Evolutionary conservation across 2,329 filamentous ascomycete species (phyloP), one percentile per base, ranked within the genome.

Genomic region (Epichloe bromicola): DNA sequence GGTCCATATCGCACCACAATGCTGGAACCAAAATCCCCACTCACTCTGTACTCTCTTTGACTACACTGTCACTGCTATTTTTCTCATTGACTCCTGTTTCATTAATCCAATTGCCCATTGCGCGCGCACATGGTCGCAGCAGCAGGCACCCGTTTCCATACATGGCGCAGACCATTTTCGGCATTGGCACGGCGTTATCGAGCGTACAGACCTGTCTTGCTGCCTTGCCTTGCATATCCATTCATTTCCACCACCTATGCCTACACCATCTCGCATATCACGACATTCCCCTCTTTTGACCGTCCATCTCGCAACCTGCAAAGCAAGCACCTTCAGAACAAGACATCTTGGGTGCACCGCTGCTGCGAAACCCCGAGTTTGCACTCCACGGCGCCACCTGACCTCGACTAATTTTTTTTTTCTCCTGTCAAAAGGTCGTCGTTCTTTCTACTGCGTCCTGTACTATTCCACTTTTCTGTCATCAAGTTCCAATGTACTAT

Each of bases 101-200:
- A 44, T 17, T 11, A 40, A 19, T 11, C 7, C 4, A 12, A 40
- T 40, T 23, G 19, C 36, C 39, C n/a, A 40, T 38, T 38, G 48
- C 40, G 48, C 42, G 42, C 48, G 48, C 48, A 44, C 15, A 43
- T 36, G 48, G 40, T 50, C 48, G 48, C 48, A 45, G 48, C 48
- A 49, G 33, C 23, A 45, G 23, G 41, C 41, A 44, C 11, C 23
- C 41, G 15, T 44, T 44, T 7, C n/a, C 19, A 17, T 12, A 39
- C 8, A 48, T 14, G 39, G 26, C n/a, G 48, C 30, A 43, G 33
- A 23, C 11, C 26, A 15, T 37, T 45, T 8, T n/a, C 26, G 40
- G 41, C 26, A 30, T 26, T n/a, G 11, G 33, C 33, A 38, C 41
- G 48, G 41, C 48, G 41, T 45, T 45, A 37, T 45, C 40, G 14